phyloP scores from a whole-genome alignment of 495 filamentous ascomycete species.

The Cercophora newfieldiana region DNA sequence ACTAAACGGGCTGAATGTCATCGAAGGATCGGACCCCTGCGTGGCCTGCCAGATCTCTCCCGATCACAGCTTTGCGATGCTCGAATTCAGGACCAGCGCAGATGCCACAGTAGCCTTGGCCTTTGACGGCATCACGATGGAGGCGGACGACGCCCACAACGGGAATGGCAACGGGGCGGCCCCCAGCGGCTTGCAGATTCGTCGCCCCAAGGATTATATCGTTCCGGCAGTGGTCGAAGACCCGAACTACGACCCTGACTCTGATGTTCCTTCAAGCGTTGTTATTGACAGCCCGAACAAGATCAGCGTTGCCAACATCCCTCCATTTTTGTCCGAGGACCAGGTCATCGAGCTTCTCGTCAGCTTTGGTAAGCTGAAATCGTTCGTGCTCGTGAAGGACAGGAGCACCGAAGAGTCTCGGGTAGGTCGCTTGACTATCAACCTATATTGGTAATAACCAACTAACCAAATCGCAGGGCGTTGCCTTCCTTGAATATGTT shows the following conservation, averaged over 20 bases:
- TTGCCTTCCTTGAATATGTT: conserved; percentile 94
- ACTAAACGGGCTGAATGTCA: conserved; percentile 89
- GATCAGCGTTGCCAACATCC: conserved; percentile 87
- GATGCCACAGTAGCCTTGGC: conserved; percentile 92
- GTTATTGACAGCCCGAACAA: conserved; percentile 94
- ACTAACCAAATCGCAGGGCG: conserved; percentile 60
- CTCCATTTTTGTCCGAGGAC: conserved; percentile 81
- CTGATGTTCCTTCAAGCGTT: conserved; percentile 64
- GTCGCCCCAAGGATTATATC: conserved; percentile 96
- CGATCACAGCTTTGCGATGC: conserved; percentile 74
- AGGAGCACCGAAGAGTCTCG: conserved; percentile 80
- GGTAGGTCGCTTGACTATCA: conserved; percentile 54
- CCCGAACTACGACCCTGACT: conserved; percentile 70
- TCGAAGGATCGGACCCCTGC: conserved; percentile 81
- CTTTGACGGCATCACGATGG: conserved; percentile 86
- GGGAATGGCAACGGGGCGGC: conserved; percentile 55
- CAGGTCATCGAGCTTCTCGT: conserved; percentile 86
- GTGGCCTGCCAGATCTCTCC: conserved; percentile 79
- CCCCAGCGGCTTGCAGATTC: conserved; percentile 70
- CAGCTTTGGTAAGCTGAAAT: conserved; percentile 89
- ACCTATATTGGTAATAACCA: neutral
- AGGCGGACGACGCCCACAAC: conserved; percentile 61
- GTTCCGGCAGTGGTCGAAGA: conserved; percentile 80
- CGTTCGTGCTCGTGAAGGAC: conserved; percentile 90
- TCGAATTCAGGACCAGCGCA: conserved; percentile 84